Evolutionary conservation across 441 rosid genomes (phyloP).

Genomic region (Gossypium schwendimanii): DNA sequence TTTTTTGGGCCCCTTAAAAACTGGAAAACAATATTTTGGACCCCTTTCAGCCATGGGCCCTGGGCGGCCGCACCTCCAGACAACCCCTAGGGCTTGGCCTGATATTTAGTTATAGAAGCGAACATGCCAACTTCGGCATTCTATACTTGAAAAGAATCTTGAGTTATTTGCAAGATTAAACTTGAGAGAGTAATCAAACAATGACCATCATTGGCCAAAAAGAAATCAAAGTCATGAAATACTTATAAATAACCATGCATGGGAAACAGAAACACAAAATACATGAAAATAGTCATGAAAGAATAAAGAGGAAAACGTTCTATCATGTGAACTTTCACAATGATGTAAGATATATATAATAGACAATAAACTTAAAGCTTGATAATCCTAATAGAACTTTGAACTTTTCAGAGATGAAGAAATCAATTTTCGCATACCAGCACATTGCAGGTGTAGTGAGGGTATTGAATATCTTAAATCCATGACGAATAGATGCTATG

Average conservation of each 20-base stretch:
- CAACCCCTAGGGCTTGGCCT: too few relatives aligned
- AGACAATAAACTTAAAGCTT: not conserved
- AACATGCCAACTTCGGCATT: not conserved
- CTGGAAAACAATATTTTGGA: too few relatives aligned
- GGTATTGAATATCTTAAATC: constrained; percentile 69
- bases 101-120: not conserved
- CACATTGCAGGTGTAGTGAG: constrained; percentile 56
- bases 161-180: not conserved
- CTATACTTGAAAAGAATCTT: not conserved
- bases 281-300: not conserved
- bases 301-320: not conserved
- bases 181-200: not conserved
- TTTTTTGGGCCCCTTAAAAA: too few relatives aligned
- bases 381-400: not conserved
- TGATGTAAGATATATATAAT: not conserved
- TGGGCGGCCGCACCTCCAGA: too few relatives aligned
- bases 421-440: constrained; percentile 41
- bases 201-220: not conserved
- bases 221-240: not conserved
- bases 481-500: constrained; percentile 75
- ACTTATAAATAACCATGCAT: not conserved
- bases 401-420: not conserved
- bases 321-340: not conserved
- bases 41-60: too few relatives aligned
- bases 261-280: not conserved